phyloP scores from a whole-genome alignment of 768 basidiomycete genomes.

The Punctularia strigosozonata region DNA sequence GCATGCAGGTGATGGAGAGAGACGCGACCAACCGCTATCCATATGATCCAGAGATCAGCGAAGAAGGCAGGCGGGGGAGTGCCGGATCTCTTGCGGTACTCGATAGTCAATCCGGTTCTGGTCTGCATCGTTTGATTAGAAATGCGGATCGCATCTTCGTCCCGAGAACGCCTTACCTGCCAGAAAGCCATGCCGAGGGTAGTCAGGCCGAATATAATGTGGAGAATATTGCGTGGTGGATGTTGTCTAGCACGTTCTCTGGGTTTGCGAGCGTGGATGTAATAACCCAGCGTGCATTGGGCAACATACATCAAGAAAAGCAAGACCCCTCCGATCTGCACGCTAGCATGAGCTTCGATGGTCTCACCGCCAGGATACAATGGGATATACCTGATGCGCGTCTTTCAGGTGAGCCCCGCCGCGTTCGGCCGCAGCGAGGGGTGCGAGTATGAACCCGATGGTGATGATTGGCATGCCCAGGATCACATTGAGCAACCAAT shows the following conservation, averaged over 20 bases:
- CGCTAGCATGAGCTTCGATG: not conserved
- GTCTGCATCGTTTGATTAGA: not conserved
- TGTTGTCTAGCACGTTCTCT: conserved; percentile 21
- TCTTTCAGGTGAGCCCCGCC: conserved; percentile 31
- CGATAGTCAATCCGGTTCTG: not conserved
- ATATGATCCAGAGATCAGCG: no score
- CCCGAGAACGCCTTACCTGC: no score
- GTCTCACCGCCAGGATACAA: not conserved
- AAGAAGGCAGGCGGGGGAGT: no score
- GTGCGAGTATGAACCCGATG: conserved; percentile 36
- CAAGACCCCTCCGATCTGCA: conserved; percentile 39
- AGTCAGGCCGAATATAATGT: conserved; percentile 38
- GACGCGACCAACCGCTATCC: conserved; percentile 1
- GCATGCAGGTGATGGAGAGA: conserved; percentile 1
- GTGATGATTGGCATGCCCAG: conserved; percentile 38
- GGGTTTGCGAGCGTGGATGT: conserved; percentile 33
- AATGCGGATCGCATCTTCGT: no score
- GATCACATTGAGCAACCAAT: conserved; percentile 36
- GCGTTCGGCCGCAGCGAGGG: conserved; percentile 30
- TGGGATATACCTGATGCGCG: conserved; percentile 32
- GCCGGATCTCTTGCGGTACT: no score
- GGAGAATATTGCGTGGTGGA: conserved; percentile 43
- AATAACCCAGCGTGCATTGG: conserved; percentile 40
- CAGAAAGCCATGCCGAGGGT: conserved; percentile 39
- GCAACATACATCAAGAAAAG: conserved; percentile 38